Evolutionary conservation across 495 filamentous ascomycete species (phyloP).

Genomic region (Podospora tetraspora): DNA sequence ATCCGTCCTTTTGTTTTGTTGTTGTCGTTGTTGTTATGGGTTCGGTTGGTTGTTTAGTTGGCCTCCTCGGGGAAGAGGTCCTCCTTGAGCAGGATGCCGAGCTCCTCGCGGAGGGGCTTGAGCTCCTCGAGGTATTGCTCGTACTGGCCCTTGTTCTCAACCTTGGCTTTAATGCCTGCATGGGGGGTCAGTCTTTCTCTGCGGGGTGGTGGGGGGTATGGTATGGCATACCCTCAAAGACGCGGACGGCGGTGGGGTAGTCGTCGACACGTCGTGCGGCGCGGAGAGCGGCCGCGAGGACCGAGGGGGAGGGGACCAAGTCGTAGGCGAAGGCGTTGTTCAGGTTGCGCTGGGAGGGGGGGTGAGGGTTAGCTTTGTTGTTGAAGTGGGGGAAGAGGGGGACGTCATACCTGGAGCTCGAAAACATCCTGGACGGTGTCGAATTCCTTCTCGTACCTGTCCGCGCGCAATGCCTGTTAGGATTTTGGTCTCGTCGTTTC

Average conservation of each 20-base stretch:
- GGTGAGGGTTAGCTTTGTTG: constrained; percentile 7
- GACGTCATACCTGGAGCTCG: constrained; percentile 84
- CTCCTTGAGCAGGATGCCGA: constrained; percentile 88
- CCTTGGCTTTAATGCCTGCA: constrained; percentile 95
- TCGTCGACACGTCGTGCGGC: constrained; percentile 96
- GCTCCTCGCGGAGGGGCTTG: constrained; percentile 84
- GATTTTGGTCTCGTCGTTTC: not conserved
- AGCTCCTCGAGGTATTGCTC: constrained; percentile 94
- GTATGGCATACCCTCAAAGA: constrained; percentile 79
- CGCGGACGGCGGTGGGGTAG: constrained; percentile 92
- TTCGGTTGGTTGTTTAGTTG: constrained; percentile 34
- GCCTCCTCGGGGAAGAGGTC: constrained; percentile 79
- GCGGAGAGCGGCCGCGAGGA: constrained; percentile 83
- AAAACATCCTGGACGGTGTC: constrained; percentile 97
- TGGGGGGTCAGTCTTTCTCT: not conserved
- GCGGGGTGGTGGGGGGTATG: not conserved
- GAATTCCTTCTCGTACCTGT: constrained; percentile 98
- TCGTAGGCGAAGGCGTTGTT: constrained; percentile 99
- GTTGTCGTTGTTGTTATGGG: not conserved
- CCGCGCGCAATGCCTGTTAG: constrained; percentile 27
- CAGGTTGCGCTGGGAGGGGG: constrained; percentile 72
- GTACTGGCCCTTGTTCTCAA: constrained; percentile 97
- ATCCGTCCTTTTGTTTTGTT: not conserved
- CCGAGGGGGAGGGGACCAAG: constrained; percentile 89
- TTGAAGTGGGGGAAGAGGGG: not conserved